Percentiles rank a stretch among this genome's conserved stretches.
These are phyloP conservation scores for Lentinula raphanica DNA, from an alignment of 768 basidiomycete species.

Conservation along the genomic window DNA sequence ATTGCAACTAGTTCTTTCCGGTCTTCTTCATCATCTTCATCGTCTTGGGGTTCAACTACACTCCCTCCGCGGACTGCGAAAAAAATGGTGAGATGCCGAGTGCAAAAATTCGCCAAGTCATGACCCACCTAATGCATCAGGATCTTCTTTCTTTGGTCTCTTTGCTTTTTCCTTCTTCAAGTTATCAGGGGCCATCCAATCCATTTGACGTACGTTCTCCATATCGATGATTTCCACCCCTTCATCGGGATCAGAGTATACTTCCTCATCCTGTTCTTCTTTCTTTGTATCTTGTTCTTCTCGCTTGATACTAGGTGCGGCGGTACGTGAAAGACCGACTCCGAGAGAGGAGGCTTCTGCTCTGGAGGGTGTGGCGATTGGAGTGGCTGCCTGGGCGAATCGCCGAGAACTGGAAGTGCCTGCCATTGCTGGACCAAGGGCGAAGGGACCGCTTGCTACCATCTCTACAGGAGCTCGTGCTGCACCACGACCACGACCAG, in stretches of 20 bases:
- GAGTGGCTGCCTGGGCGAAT: conserved; percentile 36
- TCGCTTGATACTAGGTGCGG: conserved; percentile 46
- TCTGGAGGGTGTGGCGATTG: conserved; percentile 49
- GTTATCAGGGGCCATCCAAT: conserved; percentile 86
- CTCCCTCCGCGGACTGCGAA: conserved; percentile 33
- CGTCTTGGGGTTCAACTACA: conserved; percentile 55
- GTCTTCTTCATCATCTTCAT: conserved; percentile 65
- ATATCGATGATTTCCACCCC: conserved; percentile 86
- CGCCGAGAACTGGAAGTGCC: conserved; percentile 49
- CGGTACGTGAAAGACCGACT: conserved; percentile 43
- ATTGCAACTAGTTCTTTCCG: conserved; percentile 79
- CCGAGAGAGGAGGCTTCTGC: conserved; percentile 40
- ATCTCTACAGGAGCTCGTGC: conserved; percentile 57
- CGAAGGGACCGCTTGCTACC: conserved; percentile 84
- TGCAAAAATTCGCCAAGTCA: not conserved
- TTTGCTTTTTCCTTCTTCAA: conserved; percentile 46
- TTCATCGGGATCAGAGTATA: conserved; percentile 83
- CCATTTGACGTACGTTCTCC: conserved; percentile 70
- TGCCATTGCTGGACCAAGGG: conserved; percentile 74
- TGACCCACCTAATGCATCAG: conserved; percentile 12
- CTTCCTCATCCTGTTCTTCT: conserved; percentile 47
- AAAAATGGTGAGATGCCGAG: not conserved
- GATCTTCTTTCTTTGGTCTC: conserved; percentile 42
- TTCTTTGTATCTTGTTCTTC: conserved; percentile 29
- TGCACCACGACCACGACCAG: conserved; percentile 50